phyloP scores from a whole-genome alignment of 129 eudicot genomes.

The Pittosporum tobira region DNA sequence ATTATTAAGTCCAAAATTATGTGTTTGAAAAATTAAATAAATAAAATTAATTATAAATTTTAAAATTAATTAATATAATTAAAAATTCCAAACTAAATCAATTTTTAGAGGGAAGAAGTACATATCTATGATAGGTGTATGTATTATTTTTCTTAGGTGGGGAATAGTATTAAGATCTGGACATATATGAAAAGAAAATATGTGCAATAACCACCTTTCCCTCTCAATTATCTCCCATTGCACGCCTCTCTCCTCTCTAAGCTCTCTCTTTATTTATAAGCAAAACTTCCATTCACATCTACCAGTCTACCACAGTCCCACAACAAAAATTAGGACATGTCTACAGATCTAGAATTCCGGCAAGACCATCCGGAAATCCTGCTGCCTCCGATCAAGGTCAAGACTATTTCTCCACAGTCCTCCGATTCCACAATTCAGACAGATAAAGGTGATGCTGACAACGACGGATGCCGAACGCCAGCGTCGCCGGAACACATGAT shows the following conservation, averaged over 20 bases:
- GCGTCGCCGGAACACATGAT: constrained; percentile 40
- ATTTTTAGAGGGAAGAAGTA: no score
- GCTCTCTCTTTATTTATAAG: constrained; percentile 7
- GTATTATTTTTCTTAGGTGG: no score
- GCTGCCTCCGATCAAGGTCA: constrained; percentile 15
- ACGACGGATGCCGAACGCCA: constrained; percentile 49
- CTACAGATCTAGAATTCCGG: constrained; percentile 61
- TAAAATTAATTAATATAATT: no score
- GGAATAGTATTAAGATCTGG: no score
- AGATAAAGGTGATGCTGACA: not conserved
- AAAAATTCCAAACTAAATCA: no score
- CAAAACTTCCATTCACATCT: constrained; percentile 3
- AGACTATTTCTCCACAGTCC: constrained; percentile 5
- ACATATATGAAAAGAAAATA: no score
- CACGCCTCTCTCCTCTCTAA: constrained; percentile 18
- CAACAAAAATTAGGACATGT: constrained; percentile 26
- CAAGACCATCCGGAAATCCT: constrained; percentile 20
- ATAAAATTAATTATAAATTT: no score
- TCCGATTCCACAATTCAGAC: constrained; percentile 6
- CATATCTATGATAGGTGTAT: not conserved
- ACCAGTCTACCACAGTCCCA: not conserved
- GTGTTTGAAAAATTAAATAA: no score
- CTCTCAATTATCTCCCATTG: constrained; percentile 17
- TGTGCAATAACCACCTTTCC: constrained; percentile 7
- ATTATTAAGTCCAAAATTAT: no score